Evolutionary conservation across 225 moss, liverwort and hornwort species (phyloP).

Genomic region (Neckera pumila): DNA sequence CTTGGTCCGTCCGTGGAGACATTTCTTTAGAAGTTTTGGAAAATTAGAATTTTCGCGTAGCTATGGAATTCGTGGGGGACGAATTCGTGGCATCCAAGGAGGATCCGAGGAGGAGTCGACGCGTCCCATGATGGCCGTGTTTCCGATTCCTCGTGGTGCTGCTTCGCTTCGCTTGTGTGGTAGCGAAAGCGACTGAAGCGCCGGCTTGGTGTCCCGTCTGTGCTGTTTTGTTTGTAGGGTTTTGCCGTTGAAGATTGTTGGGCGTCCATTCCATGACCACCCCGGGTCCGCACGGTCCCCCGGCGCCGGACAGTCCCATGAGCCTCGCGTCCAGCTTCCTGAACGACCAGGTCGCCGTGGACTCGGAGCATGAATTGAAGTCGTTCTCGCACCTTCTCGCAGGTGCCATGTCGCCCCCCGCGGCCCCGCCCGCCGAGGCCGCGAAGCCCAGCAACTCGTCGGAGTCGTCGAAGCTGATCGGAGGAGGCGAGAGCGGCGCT

Average conservation of each 20-base stretch:
- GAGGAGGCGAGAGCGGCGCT: not conserved
- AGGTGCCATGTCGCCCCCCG: constrained; percentile 44
- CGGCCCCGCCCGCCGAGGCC: not conserved
- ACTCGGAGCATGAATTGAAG: constrained; percentile 68
- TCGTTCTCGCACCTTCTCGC: constrained; percentile 76
- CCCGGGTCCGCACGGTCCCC: constrained; percentile 1
- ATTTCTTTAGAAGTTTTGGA: not conserved
- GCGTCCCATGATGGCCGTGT: not conserved
- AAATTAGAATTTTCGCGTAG: not conserved
- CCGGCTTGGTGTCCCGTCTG: not conserved
- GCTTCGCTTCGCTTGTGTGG: not conserved
- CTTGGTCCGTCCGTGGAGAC: not conserved
- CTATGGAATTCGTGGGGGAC: not conserved
- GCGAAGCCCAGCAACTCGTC: not conserved
- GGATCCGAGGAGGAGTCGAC: not conserved
- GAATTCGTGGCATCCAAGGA: not conserved
- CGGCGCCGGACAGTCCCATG: constrained; percentile 51
- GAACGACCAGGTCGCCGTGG: constrained; percentile 24
- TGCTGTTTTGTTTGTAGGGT: constrained; percentile 9
- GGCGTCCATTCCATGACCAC: constrained; percentile 1
- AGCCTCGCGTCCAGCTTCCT: constrained; percentile 65
- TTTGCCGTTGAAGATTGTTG: not conserved
- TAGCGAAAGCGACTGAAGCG: not conserved
- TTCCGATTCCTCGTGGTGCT: not conserved
- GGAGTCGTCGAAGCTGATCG: not conserved